A percentile compares a stretch with the other conserved stretches of the same genome.
phyloP scores from a whole-genome alignment of 2,329 filamentous ascomycete species.

The Raffaelea arxii region DNA sequence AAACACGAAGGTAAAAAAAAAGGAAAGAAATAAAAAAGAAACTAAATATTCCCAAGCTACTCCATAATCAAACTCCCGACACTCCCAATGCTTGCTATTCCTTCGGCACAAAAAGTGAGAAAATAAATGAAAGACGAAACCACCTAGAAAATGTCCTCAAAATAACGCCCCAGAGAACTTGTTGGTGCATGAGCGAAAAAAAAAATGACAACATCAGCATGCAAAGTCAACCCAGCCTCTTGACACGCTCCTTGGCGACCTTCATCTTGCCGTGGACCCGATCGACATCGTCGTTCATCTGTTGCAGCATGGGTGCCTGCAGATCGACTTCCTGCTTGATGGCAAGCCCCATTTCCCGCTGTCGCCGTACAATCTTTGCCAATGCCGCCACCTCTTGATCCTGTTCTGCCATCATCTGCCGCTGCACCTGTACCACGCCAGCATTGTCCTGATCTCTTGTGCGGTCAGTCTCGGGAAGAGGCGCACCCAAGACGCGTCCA shows the following conservation, averaged over 20 bases:
- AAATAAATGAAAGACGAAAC: too few relatives aligned
- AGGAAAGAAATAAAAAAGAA: too few relatives aligned
- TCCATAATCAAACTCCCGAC: too few relatives aligned
- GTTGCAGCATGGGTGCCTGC: conserved; percentile 61
- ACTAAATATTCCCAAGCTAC: too few relatives aligned
- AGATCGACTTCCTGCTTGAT: conserved; percentile 65
- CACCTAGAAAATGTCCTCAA: too few relatives aligned
- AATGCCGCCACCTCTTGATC: conserved; percentile 63
- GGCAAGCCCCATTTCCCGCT: conserved; percentile 68
- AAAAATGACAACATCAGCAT: too few relatives aligned
- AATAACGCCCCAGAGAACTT: too few relatives aligned
- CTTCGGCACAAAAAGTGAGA: too few relatives aligned
- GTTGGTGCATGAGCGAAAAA: too few relatives aligned
- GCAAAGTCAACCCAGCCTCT: conserved; percentile 49
- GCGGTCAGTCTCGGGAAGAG: conserved; percentile 63
- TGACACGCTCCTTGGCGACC: conserved; percentile 63
- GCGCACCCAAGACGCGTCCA: conserved; percentile 62
- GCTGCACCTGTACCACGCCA: conserved; percentile 64
- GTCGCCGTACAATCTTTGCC: conserved; percentile 57
- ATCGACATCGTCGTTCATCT: conserved; percentile 57
- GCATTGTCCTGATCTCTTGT: conserved; percentile 69
- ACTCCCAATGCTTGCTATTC: too few relatives aligned
- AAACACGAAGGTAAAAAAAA: too few relatives aligned
- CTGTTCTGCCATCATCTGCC: conserved; percentile 64
- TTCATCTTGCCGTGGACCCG: conserved; percentile 58